Base-by-base conservation (phyloP, 495 filamentous ascomycete genomes). In the Neurospora sp. region DNA sequence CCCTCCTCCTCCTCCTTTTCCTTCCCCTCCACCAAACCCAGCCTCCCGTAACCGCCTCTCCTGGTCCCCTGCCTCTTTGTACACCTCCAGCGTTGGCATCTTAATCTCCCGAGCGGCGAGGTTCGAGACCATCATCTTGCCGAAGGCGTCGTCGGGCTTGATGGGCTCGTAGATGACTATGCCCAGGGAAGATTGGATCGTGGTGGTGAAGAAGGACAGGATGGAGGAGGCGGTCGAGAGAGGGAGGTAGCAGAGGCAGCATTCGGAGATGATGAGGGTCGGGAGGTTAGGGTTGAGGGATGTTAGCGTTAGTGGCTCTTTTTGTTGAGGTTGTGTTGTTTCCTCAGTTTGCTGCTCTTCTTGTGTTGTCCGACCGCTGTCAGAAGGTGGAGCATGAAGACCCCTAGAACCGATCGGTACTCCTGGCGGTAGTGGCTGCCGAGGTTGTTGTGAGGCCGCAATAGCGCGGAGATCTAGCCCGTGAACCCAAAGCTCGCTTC, bases 151-250 rank as follows among this genome's bases (percentile, higher is more conserved):
- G 75, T 91, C 79, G 0, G 93, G 93, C 12, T 90, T 86, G 73
- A 96, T 91, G 0, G 96, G 96, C 79, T 99, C 96, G 84, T 99
- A 99, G 41, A 99, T 78, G 39, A 97, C 81, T 6, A 97, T 75
- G 0, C 88, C 90, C 0, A 94, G 78, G 6, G 87, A 79, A 16
- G 54, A 35, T 70, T 86, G 82, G 69, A 92, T 83, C 48, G 75
- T 82, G 18, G 85, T 80, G 5, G 88, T 85, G 76, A 97, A 93
- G 78, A 89, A 90, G 31, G 84, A 75, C n/a, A 97, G 83, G 12
- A 96, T 89, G 14, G 82, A 78, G 62, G 83, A 82, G 1, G 93
- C 91, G 39, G 88, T 85, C 0, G 84, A 73, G 0, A 90, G 86
- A 1, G 89, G 85, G 1, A 99, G 87, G 79, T 99, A 99, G 75